phyloP scores from a whole-genome alignment of 352 stramenopile species.

The Aphanomyces cochlioides region DNA sequence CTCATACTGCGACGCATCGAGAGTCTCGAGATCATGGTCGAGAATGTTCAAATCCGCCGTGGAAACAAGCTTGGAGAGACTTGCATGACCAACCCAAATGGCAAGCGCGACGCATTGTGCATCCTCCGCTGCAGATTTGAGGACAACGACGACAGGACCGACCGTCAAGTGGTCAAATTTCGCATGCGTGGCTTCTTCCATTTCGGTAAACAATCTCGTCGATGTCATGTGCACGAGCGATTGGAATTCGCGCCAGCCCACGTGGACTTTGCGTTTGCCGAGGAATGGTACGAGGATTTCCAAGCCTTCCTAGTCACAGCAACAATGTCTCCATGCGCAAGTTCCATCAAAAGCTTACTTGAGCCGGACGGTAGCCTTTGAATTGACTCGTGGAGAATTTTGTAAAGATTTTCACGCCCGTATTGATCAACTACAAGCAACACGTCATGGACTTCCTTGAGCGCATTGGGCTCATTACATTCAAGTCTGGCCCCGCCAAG shows the following conservation, averaged over 20 bases:
- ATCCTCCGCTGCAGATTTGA: background rate
- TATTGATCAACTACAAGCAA: conserved; percentile 21
- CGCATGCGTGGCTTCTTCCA: background rate
- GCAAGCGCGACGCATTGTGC: background rate
- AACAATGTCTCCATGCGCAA: background rate
- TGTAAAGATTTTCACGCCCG: conserved; percentile 27
- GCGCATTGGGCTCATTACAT: background rate
- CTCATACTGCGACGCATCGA: conserved; percentile 4
- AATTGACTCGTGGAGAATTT: conserved; percentile 19
- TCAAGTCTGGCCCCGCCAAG: conserved; percentile 18
- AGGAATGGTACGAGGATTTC: conserved; percentile 19
- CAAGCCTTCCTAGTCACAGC: conserved; percentile 12
- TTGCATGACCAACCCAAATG: conserved; percentile 19
- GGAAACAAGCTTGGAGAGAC: conserved; percentile 25
- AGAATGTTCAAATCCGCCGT: conserved; percentile 25
- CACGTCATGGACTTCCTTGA: background rate
- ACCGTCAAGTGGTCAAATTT: conserved; percentile 5
- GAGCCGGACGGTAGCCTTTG: conserved; percentile 25
- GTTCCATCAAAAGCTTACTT: background rate
- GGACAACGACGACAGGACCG: conserved; percentile 14
- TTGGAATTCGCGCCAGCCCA: conserved; percentile 24
- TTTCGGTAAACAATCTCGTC: conserved; percentile 10
- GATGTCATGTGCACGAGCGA: conserved; percentile 9
- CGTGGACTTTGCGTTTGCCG: conserved; percentile 18
- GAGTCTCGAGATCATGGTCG: conserved; percentile 7